Percentiles rank a stretch among this genome's conserved stretches.
Evolutionary conservation across 768 basidiomycete species (phyloP).

Genomic region (Leccinum olivaceopallidum): DNA sequence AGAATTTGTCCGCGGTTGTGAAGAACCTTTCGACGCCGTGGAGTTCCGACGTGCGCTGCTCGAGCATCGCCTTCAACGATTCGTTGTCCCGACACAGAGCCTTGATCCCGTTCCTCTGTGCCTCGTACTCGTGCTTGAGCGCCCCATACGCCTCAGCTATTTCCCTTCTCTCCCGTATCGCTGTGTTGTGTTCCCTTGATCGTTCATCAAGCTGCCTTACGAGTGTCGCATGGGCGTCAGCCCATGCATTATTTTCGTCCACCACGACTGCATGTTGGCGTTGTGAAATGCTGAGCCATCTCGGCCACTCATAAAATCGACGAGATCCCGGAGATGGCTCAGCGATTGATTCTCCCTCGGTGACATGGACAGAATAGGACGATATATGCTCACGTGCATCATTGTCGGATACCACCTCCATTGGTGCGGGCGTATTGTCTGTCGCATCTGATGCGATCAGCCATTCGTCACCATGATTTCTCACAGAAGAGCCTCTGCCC

Average conservation of each 20-base stretch:
- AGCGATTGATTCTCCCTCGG: too few relatives aligned
- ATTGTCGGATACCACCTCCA: background rate
- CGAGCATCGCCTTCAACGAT: slow-evolving; percentile 30
- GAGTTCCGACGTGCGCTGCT: slow-evolving; percentile 42
- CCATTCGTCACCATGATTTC: background rate
- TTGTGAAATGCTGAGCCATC: too few relatives aligned
- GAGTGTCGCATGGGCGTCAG: background rate
- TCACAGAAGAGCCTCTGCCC: background rate
- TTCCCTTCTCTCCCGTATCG: slow-evolving; percentile 8
- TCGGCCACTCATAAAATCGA: too few relatives aligned
- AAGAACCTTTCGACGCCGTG: slow-evolving; percentile 44
- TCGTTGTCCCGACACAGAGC: slow-evolving; percentile 1
- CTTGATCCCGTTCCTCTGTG: slow-evolving; percentile 13
- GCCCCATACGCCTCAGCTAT: background rate
- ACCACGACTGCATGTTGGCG: background rate
- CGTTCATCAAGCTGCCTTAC: background rate
- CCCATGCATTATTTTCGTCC: background rate
- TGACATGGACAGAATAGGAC: too few relatives aligned
- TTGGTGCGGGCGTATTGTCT: background rate
- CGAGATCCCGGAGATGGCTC: too few relatives aligned
- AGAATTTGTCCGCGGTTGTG: slow-evolving; percentile 39
- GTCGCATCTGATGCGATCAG: background rate
- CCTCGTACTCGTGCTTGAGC: slow-evolving; percentile 11
- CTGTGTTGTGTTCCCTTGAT: background rate
- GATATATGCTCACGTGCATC: too few relatives aligned